Evolutionary conservation across 1,139 yeast genomes (phyloP).

Genomic region (Suhomyces bolitotheri): DNA sequence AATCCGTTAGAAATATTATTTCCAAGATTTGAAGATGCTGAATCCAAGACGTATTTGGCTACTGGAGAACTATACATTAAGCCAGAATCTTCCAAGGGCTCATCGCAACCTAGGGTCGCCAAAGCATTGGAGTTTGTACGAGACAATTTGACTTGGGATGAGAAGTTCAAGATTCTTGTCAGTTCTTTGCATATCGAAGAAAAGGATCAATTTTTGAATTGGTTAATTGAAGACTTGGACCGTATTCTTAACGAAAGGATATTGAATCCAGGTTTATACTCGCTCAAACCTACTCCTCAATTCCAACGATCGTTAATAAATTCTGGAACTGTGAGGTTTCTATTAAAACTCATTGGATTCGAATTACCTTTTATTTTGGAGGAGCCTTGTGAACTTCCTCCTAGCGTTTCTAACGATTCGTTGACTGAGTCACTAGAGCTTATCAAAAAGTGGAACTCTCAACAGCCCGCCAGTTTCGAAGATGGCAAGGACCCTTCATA

Average conservation of each 20-base stretch:
- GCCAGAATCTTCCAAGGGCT: conserved; percentile 19
- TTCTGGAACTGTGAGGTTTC: conserved; percentile 37
- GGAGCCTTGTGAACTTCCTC: conserved; percentile 34
- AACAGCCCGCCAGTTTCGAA: conserved; percentile 41
- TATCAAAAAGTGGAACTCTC: conserved; percentile 32
- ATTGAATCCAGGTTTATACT: conserved; percentile 14
- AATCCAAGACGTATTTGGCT: conserved; percentile 38
- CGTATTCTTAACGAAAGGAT: conserved; percentile 27
- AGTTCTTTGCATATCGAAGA: conserved; percentile 52
- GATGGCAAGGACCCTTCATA: conserved; percentile 44
- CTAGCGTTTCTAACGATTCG: conserved; percentile 19
- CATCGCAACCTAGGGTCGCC: conserved; percentile 29
- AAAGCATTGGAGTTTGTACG: conserved; percentile 41
- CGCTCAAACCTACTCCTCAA: conserved; percentile 21
- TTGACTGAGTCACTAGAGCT: conserved; percentile 26
- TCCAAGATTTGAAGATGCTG: conserved; percentile 54
- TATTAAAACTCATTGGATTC: conserved; percentile 36
- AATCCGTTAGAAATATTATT: conserved; percentile 69
- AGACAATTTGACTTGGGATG: conserved; percentile 32
- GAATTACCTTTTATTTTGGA: conserved; percentile 38
- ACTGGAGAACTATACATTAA: conserved; percentile 51
- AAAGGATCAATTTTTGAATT: conserved; percentile 39
- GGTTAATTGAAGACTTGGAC: conserved; percentile 44
- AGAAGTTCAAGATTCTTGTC: conserved; percentile 46
- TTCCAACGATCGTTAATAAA: conserved; percentile 33